Evolutionary conservation across 2,329 filamentous ascomycete genomes (phyloP).

Genomic region (Tolypocladium nubicola): DNA sequence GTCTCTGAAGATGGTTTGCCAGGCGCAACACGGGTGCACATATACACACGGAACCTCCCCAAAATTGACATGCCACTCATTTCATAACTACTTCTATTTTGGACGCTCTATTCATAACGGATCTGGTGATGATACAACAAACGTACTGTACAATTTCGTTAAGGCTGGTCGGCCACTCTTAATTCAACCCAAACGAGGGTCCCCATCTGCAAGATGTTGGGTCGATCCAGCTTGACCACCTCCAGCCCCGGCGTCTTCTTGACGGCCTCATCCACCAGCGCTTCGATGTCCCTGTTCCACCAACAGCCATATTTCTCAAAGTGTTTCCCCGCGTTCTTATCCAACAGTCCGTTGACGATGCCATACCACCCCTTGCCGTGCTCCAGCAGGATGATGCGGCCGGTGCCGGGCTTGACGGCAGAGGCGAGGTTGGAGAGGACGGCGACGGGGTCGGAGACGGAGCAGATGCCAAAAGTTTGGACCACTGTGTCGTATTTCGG

Average conservation of each 20-base stretch:
- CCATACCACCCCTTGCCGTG: conserved; percentile 48
- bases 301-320: conserved; percentile 54
- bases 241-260: conserved; percentile 40
- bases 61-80: conserved; percentile 7
- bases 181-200: conserved; percentile 51
- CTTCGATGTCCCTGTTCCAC: conserved; percentile 56
- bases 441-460: conserved; percentile 43
- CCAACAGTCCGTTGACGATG: conserved; percentile 44
- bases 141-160: background rate
- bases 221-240: conserved; percentile 42
- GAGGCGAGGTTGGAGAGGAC: conserved; percentile 44
- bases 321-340: conserved; percentile 43
- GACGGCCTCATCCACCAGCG: conserved; percentile 39
- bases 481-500: conserved; percentile 50
- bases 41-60: conserved; percentile 1
- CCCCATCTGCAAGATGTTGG: conserved; percentile 41
- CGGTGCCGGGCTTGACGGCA: conserved; percentile 40
- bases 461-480: conserved; percentile 56
- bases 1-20: background rate
- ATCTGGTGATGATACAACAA: background rate
- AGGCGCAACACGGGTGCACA: conserved; percentile 3
- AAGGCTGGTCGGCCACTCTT: conserved; percentile 21
- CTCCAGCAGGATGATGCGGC: conserved; percentile 51
- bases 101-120: too few relatives aligned
- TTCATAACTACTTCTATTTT: background rate